phyloP scores from a whole-genome alignment of 148 eudicot genomes.

The Camellia lanceoleosa region DNA sequence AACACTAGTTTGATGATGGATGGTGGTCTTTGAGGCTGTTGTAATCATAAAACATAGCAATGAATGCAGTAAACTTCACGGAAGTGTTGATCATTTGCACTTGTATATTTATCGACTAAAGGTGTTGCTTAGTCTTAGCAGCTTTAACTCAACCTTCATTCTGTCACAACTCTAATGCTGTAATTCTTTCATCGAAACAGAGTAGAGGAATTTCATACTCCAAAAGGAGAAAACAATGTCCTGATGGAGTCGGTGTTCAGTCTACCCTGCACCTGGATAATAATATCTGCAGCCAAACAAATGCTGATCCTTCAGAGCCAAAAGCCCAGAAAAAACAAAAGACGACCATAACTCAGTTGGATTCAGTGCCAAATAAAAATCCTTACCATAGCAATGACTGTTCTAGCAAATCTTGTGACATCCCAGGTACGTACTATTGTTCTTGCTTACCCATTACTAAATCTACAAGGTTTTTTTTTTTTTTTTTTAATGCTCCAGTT shows the following conservation, averaged over 20 bases:
- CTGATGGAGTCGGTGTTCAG: constrained; percentile 24
- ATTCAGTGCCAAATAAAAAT: constrained; percentile 8
- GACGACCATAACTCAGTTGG: constrained; percentile 18
- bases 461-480: background rate
- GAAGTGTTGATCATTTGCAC: background rate
- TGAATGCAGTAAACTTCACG: background rate
- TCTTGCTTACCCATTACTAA: background rate
- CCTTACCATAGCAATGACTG: background rate
- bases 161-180: background rate
- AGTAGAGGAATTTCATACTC: constrained; percentile 55
- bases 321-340: constrained; percentile 35
- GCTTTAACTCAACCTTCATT: background rate
- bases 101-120: constrained; percentile 1
- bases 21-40: constrained; percentile 6
- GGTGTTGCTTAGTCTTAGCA: background rate
- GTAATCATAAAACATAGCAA: background rate
- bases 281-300: constrained; percentile 1
- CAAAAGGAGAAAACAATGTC: constrained; percentile 44
- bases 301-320: constrained; percentile 14
- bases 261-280: constrained; percentile 16
- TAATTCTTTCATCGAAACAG: constrained; percentile 22
- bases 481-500: background rate
- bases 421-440: constrained; percentile 29
- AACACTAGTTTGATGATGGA: background rate
- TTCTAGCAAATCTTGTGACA: constrained; percentile 15